Base-by-base conservation (phyloP, 176 grass and related monocot species). In the Rhynchospora breviuscula region DNA sequence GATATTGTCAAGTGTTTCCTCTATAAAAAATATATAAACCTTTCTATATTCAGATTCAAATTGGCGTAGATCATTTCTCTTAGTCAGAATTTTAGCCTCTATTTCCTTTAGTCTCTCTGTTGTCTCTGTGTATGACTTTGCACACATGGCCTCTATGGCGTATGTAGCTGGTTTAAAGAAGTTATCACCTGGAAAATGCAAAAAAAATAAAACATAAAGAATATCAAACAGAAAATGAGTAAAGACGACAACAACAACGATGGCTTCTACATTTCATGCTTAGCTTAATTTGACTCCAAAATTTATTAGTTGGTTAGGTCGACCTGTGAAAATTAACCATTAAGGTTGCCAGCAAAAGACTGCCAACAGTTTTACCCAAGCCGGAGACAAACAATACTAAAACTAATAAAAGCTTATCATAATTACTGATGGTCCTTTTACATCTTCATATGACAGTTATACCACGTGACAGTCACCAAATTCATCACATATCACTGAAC, bases 31-130 rank as follows among this genome's bases (percentile, higher is more conserved):
- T 79, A 61, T 25, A 82, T 85, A n/a, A 60, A 98, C 96, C 88
- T 98, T 95, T 95, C 96, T 88, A 83, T 98, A 98, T 77, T 95
- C 96, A 31, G 88, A 85, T 91, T 98, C 93, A 67, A 98, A 98
- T 53, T 93, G 91, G 56, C 96, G 93, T 47, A 98, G 60, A 74
- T 95, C 96, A 88, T 89, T 95, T 93, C 96, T 93, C 81, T 98
- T 98, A 31, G 80, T 85, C 75, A 98, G 89, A 91, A 98, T 93
- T 90, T 90, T 91, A 85, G 86, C 84, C 66, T 98, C 93, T 87
- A 95, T 89, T 63, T 95, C 96, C 81, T 98, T 95, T 26, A 98
- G 85, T 86, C 88, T 95, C 83, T 95, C 76, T 43, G 93, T 98
- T 65, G 96, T 98, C 67, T 98, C 91, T 85, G 87, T 85, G 31